A percentile compares a stretch with the other conserved stretches of the same genome.
These are phyloP conservation scores for Termitomyces sp. DNA, from an alignment of 768 basidiomycete species.

Conservation along the genomic window DNA sequence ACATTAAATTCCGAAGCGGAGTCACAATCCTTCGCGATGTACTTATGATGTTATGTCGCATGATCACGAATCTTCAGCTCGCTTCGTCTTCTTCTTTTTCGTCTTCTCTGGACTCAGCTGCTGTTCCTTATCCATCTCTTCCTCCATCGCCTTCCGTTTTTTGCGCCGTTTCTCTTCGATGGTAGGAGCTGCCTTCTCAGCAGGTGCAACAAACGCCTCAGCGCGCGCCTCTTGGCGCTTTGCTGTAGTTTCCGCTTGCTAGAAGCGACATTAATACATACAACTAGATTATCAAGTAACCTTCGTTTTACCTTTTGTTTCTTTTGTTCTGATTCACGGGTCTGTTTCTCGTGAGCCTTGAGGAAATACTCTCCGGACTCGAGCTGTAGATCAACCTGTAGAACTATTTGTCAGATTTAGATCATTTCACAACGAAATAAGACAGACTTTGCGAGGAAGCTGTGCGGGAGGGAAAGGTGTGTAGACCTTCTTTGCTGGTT, in stretches of 20 bases:
- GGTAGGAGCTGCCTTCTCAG: constrained; percentile 66
- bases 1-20: no score
- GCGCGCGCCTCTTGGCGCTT: constrained; percentile 77
- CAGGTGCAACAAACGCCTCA: constrained; percentile 83
- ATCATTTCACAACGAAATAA: background rate
- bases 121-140: constrained; percentile 25
- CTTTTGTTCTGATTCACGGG: constrained; percentile 61
- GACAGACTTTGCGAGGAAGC: constrained; percentile 77
- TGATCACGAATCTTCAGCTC: constrained; percentile 12
- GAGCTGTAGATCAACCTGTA: constrained; percentile 84
- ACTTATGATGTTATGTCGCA: background rate
- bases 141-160: constrained; percentile 35
- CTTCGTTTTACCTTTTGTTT: constrained; percentile 61
- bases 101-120: constrained; percentile 14
- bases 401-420: background rate
- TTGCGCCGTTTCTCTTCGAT: constrained; percentile 75
- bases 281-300: background rate
- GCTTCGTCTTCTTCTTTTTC: constrained; percentile 29
- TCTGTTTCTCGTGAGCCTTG: constrained; percentile 83
- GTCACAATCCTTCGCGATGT: background rate
- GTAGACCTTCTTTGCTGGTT: constrained; percentile 82
- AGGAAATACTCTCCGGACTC: constrained; percentile 99
- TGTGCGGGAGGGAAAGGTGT: constrained; percentile 99
- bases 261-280: constrained; percentile 8
- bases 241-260: constrained; percentile 78